Conservation (phyloP, 164 flowering plant species). For the Chimonanthus praecox region DNA sequence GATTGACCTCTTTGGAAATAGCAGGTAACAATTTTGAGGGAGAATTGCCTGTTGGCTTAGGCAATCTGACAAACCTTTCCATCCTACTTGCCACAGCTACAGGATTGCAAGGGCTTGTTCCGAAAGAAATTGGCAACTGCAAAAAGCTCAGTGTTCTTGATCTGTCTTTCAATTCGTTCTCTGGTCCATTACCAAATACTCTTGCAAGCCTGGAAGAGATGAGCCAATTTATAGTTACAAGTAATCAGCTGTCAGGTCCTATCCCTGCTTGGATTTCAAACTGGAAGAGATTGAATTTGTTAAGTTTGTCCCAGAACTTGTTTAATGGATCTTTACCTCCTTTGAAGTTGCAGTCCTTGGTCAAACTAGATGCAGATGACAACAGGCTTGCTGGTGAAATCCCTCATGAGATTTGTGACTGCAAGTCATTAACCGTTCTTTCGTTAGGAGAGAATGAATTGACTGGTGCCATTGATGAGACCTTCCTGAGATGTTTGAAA, state of each 20-base stretch:
- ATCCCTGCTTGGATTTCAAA: slow-evolving; percentile 51
- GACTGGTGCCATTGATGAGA: slow-evolving; percentile 33
- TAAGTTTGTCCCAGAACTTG: slow-evolving; percentile 35
- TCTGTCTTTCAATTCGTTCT: slow-evolving; percentile 46
- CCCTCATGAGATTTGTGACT: slow-evolving; percentile 38
- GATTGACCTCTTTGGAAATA: slow-evolving; percentile 38
- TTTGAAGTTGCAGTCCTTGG: slow-evolving; percentile 30
- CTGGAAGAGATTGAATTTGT: slow-evolving; percentile 33
- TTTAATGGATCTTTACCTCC: slow-evolving; percentile 46
- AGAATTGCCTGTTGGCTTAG: slow-evolving; percentile 43
- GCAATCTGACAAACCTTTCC: slow-evolving; percentile 36
- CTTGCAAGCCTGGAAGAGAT: slow-evolving; percentile 35
- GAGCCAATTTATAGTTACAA: slow-evolving; percentile 31
- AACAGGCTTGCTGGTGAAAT: slow-evolving; percentile 55
- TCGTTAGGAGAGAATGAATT: slow-evolving; percentile 39
- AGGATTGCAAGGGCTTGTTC: slow-evolving; percentile 49
- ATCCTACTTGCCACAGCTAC: slow-evolving; percentile 38
- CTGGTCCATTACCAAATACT: slow-evolving; percentile 48
- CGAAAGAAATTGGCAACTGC: slow-evolving; percentile 48
- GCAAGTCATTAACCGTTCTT: slow-evolving; percentile 27
- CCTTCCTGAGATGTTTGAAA: slow-evolving; percentile 36
- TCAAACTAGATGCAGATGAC: slow-evolving; percentile 29
- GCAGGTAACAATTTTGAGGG: slow-evolving; percentile 51
- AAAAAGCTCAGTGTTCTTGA: slow-evolving; percentile 41
- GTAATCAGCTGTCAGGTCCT: slow-evolving; percentile 45